Evolutionary conservation across 2,329 filamentous ascomycete genomes (phyloP), one percentile per base, ranked within the genome.

Genomic region (Sporothrix globosa): DNA sequence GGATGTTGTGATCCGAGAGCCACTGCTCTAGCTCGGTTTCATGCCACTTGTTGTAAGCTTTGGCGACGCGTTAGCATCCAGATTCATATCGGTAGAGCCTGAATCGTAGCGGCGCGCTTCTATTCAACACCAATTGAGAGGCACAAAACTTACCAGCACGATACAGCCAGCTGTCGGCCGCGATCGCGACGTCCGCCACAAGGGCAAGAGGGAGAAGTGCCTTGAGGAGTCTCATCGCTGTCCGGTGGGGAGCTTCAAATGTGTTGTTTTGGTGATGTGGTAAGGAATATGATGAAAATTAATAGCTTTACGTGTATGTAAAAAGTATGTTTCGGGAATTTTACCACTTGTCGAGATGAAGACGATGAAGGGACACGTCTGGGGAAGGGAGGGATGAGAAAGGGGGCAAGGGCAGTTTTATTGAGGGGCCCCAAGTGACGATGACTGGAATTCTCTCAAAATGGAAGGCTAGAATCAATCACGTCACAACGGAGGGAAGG

Each of bases 31-130:
- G 88, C 85, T 99, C 96, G 27, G 92, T 97, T 84, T 98, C 91
- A 77, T 98, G 95, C 96, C 96, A 99, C 80, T 96, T 97, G 83
- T 98, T 97, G 86, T 98, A 98, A 19, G 91, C 95, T 97, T 77
- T 13, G 10, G 24, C 17, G 24, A 21, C 9, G 44, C 58, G 58
- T 63, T 63, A 63, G 58, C 9, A 41, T 3, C 21, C 58, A 27
- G 10, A 11, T 61, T 9, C 11, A 46, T 21, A n/a, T 41, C 3
- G 30, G 11, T 13, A 14, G 14, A 7, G 13, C 1, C 39, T 19
- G 21, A 19, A 5, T 14, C 6, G n/a, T 21, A 46, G 46, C 17
- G n/a, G 3, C 11, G 11, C 34, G 58, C 39, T 24, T 46, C 34
- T 9, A 27, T 14, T 63, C 2, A 10, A 27, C 21, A 6, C 4